Evolutionary conservation across 345 rosid genomes (phyloP).

Genomic region (Salix koriyanagi): DNA sequence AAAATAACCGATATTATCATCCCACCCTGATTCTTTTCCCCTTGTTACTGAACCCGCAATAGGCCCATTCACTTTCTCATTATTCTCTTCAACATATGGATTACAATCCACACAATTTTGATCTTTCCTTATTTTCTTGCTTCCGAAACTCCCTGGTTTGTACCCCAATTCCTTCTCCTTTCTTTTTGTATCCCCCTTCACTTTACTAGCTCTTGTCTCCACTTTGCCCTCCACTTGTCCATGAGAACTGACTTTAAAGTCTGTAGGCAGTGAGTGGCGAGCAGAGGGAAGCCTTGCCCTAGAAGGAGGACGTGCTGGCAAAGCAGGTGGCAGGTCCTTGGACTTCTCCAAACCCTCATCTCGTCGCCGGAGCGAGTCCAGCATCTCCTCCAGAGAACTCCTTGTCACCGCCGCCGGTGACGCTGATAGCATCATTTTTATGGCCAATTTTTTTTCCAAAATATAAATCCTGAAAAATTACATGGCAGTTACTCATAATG

Average conservation of each 20-base stretch:
- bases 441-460: slow-evolving; percentile 1
- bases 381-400: slow-evolving; percentile 98
- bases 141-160: slow-evolving; percentile 62
- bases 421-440: slow-evolving; percentile 69
- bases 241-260: slow-evolving; percentile 41
- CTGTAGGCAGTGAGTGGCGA: slow-evolving; percentile 61
- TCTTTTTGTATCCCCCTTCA: slow-evolving; percentile 58
- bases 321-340: slow-evolving; percentile 79
- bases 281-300: slow-evolving; percentile 79
- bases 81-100: slow-evolving; percentile 52
- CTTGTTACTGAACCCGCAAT: not conserved
- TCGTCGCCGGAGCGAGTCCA: slow-evolving; percentile 64
- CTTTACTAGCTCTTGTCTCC: slow-evolving; percentile 24
- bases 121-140: slow-evolving; percentile 67
- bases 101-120: slow-evolving; percentile 42
- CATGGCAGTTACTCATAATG: not conserved
- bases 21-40: slow-evolving; percentile 48
- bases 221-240: slow-evolving; percentile 16
- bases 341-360: slow-evolving; percentile 62
- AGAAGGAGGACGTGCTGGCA: slow-evolving; percentile 85
- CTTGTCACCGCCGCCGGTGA: slow-evolving; percentile 57
- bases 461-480: slow-evolving; percentile 15
- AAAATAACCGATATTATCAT: slow-evolving; percentile 68
- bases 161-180: slow-evolving; percentile 57
- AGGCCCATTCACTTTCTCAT: slow-evolving; percentile 15